phyloP scores from a whole-genome alignment of 805 yeast genomes.

The Kregervanrija fluxuum region DNA sequence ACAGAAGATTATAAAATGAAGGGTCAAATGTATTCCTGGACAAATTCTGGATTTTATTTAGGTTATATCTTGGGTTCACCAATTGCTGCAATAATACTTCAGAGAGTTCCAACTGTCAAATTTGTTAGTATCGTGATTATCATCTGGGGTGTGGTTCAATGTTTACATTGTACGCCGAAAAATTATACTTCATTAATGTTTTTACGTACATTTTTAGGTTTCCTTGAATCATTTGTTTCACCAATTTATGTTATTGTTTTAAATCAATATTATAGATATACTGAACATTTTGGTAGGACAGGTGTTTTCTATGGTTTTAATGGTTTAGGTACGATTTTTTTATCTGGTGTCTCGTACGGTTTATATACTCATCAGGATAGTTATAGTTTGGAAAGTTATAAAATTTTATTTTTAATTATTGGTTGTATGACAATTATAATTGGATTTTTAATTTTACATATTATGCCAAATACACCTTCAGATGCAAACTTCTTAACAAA shows the following conservation, averaged over 20 bases:
- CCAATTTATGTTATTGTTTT: conserved; percentile 14
- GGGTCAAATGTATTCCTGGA: conserved; percentile 25
- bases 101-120: conserved; percentile 28
- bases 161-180: conserved; percentile 22
- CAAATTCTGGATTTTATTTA: conserved; percentile 27
- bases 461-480: conserved; percentile 48
- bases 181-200: conserved; percentile 29
- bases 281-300: conserved; percentile 34
- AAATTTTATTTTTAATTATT: conserved; percentile 41
- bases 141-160: conserved; percentile 28
- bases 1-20: conserved; percentile 17
- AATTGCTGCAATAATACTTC: conserved; percentile 12
- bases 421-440: conserved; percentile 43
- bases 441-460: conserved; percentile 24
- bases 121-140: conserved; percentile 22
- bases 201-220: conserved; percentile 29
- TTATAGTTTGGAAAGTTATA: conserved; percentile 29
- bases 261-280: conserved; percentile 39
- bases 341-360: conserved; percentile 11
- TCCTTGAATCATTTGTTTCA: conserved; percentile 23
- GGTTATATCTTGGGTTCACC: conserved; percentile 29
- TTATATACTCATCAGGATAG: conserved; percentile 26
- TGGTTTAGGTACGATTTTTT: conserved; percentile 8
- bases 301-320: conserved; percentile 32
- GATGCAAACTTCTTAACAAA: conserved; percentile 35